Evolutionary conservation across 108 stramenopile species (phyloP), one percentile per base, ranked within the genome.

Genomic region (Schizochytrium sp.): DNA sequence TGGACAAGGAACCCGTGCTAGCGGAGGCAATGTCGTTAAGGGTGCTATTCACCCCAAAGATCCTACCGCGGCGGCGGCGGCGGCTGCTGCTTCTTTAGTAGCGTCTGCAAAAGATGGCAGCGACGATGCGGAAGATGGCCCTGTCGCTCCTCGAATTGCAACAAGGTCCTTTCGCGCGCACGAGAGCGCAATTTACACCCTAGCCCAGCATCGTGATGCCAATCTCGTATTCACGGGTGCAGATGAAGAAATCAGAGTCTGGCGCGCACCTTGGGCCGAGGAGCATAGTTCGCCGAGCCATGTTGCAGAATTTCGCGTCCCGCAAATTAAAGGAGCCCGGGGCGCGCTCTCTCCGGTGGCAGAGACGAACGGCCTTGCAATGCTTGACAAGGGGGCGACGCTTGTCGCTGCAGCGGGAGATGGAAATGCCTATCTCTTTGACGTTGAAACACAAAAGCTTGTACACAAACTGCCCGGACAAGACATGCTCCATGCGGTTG

Each of bases 311-410:
- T 16, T 83, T 53, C 45, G 76, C 10, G 48, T 83, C 28, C 76
- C 76, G 45, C 76, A 83, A 34, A 47, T 83, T 4, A 28, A 47
- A 12, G 76, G 76, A 18, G 45, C 28, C 25, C 2, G 76, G 10
- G 76, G 76, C 51, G 76, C 76, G n/a, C 76, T 47, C 12, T 83
- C 76, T 43, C 76, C 76, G 3, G 76, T 83, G 3, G 76, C 76
- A 6, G 76, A 83, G 51, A 83, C 76, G 43, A 83, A 83, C 51
- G 76, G 76, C 10, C 76, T 83, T 18, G 76, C 76, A 6, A 83
- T 53, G n/a, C 76, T 83, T 23, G 23, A 23, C 23, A 53, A 53
- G 4, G 48, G 51, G 12, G 28, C 45, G 6, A 53, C 76, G 45
- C 48, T 83, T 6, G 48, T 83, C 6, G 76, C 76, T 18, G 76